These are phyloP conservation scores for Fusarium citri DNA, from an alignment of 2,329 filamentous ascomycete species.

Conservation along the genomic window DNA sequence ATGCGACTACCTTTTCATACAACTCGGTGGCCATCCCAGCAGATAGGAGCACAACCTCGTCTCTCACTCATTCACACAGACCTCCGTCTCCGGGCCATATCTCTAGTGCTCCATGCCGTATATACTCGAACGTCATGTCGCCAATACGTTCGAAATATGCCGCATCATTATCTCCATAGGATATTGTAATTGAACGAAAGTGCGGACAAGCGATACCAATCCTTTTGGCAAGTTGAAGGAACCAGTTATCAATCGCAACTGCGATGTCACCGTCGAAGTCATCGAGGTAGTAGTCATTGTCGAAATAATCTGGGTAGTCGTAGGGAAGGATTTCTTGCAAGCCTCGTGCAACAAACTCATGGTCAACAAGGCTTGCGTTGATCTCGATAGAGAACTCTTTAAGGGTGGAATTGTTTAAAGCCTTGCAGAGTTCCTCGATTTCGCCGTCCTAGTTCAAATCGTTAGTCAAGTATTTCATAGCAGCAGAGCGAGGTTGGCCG, in stretches of 20 bases:
- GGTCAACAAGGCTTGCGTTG: neutral
- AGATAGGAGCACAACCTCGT: neutral
- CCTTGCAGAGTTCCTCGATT: neutral
- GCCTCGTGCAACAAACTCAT: neutral
- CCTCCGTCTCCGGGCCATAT: neutral
- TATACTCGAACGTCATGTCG: neutral
- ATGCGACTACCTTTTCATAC: too few species aligned
- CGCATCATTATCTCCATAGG: too few species aligned
- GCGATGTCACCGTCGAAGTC: fast-evolving
- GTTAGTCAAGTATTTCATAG: too few species aligned
- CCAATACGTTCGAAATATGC: neutral
- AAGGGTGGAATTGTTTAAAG: neutral
- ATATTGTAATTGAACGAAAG: too few species aligned
- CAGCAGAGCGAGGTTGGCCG: too few species aligned
- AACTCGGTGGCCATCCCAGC: neutral
- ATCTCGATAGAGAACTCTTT: neutral
- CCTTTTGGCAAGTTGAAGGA: neutral
- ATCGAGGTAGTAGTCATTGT: neutral
- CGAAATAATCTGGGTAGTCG: neutral
- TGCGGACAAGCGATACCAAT: neutral
- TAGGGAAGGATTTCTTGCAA: neutral
- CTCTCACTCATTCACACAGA: neutral
- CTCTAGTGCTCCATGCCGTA: neutral
- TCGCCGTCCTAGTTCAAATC: neutral
- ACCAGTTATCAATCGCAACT: neutral